Base-by-base conservation (phyloP, 1,284 basidiomycete genomes). In the Rugosomyces carneus region DNA sequence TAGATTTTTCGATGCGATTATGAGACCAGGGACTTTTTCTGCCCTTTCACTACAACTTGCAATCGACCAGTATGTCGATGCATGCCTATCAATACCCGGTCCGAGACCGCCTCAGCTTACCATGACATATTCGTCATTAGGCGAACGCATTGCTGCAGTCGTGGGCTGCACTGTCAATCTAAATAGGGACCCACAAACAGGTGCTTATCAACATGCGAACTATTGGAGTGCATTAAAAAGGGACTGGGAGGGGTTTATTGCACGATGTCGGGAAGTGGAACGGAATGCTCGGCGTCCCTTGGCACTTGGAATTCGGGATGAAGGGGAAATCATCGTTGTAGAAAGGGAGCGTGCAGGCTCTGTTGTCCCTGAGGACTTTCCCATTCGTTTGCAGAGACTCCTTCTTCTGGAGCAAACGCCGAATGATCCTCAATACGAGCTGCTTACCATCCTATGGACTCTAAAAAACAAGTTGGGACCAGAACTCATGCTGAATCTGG, bases 231-330 rank as follows among this genome's bases (percentile, higher is more conserved):
- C 84, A 0, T 67, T 94, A 52, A 93, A 91, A 62, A 71, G 88
- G 32, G 91, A 96, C 57, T 96, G 93, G 91, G 87, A 95, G 57
- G 89, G 92, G 1, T 90, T 95, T 58, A 81, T 94, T 52, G 86
- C 93, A 10, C 77, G 89, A 35, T 91, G 89, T 56, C 80, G 89
- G 47, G 90, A 93, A 56, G 73, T 92, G 10, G 91, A 95, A 64
- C 81, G 87, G 39, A 81, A 81, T 53, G 89, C 86, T 18, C 76
- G 91, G 37, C 89, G 88, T 84, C 90, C 91, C 0, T 71, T 94
- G 11, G 73, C 75, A 10, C 70, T 91, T 27, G 82, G 80, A 27
- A 59, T 72, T 20, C 73, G 76, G 26, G 69, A 70, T 32, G 61
- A 70, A 37, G 70, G 75, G 31, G 73, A 75, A 27, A 63, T 88